phyloP scores from a whole-genome alignment of 2,329 filamentous ascomycete genomes.

The Ceratocystis eucalypticola region DNA sequence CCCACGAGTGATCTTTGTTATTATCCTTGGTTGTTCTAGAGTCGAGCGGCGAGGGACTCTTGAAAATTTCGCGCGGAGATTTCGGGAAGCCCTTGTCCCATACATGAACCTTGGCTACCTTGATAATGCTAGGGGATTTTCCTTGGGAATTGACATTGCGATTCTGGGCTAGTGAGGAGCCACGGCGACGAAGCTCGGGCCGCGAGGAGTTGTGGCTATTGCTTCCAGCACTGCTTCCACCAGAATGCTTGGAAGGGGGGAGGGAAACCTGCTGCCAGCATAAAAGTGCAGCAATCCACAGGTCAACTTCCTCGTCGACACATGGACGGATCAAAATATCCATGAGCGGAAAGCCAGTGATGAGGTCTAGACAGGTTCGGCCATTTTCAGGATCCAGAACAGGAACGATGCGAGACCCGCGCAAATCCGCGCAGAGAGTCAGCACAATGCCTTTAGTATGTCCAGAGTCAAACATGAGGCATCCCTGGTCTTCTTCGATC shows the following conservation, averaged over 20 bases:
- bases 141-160: conserved; percentile 11
- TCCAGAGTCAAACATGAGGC: conserved; percentile 58
- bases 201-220: conserved; percentile 27
- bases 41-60: conserved; percentile 44
- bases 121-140: conserved; percentile 59
- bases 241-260: conserved; percentile 40
- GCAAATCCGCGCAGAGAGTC: conserved; percentile 16
- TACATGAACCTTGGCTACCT: conserved; percentile 78
- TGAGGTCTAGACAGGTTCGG: conserved; percentile 14
- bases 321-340: conserved; percentile 54
- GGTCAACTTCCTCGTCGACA: conserved; percentile 53
- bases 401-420: conserved; percentile 24
- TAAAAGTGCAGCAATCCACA: conserved; percentile 67
- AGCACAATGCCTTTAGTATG: conserved; percentile 10
- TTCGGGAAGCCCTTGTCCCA: conserved; percentile 66
- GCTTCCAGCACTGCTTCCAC: conserved; percentile 26
- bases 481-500: conserved; percentile 63
- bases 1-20: conserved; percentile 40
- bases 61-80: conserved; percentile 43
- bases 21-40: conserved; percentile 31
- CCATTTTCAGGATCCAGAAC: conserved; percentile 23
- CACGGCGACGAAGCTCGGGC: conserved; percentile 32
- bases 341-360: conserved; percentile 16
- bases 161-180: conserved; percentile 12
- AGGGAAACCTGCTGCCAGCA: conserved; percentile 69